phyloP scores from a whole-genome alignment of 768 basidiomycete species.

The Naematelia encephala region DNA sequence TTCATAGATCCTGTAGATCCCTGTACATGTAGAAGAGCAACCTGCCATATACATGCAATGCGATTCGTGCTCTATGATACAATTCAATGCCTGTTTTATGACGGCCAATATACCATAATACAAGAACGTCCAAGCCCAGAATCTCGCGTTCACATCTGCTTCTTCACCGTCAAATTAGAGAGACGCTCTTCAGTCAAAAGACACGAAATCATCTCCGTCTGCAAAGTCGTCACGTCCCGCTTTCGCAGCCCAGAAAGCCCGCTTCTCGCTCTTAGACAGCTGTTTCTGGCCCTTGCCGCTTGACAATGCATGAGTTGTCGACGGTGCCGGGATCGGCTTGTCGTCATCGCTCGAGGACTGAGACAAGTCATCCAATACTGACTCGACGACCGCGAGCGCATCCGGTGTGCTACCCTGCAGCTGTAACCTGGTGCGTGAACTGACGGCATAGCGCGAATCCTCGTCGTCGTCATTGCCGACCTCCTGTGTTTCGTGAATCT shows the following conservation, averaged over 20 bases:
- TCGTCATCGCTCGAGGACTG: not conserved
- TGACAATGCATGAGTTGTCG: not conserved
- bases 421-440: conserved; percentile 6
- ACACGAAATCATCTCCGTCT: conserved; percentile 10
- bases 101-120: no score
- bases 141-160: no score
- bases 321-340: not conserved
- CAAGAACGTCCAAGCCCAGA: no score
- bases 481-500: conserved; percentile 1
- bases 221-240: conserved; percentile 10
- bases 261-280: conserved; percentile 20
- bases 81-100: no score
- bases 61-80: no score
- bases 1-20: no score
- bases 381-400: not conserved
- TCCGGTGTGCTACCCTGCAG: not conserved
- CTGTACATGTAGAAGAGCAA: no score
- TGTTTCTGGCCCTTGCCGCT: not conserved
- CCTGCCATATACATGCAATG: no score
- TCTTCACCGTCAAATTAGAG: no score
- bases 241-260: conserved; percentile 37
- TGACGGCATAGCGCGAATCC: conserved; percentile 30
- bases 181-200: conserved; percentile 1
- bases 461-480: conserved; percentile 14
- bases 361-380: not conserved